phyloP scores from a whole-genome alignment of 768 basidiomycete genomes.

The Trichaptum fuscoviolaceum region DNA sequence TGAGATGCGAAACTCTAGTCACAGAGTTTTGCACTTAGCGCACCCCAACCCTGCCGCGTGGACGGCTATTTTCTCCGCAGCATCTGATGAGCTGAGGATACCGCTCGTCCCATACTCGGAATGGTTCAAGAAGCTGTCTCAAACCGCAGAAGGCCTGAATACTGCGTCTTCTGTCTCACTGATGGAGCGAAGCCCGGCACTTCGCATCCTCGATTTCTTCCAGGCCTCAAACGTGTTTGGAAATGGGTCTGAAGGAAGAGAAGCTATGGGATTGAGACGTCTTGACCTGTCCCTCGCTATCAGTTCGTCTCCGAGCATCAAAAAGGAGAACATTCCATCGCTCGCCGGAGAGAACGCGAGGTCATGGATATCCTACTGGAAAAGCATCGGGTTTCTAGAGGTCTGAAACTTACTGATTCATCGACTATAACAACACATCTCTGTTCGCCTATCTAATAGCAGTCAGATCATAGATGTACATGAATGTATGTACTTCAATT shows the following conservation, averaged over 20 bases:
- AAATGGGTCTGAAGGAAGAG: background rate
- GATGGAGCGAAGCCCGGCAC: conserved; percentile 17
- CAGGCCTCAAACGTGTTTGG: background rate
- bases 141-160: background rate
- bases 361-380: background rate
- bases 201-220: conserved; percentile 20
- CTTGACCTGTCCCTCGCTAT: background rate
- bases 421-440: too few relatives aligned
- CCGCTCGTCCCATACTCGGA: conserved; percentile 27
- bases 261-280: background rate
- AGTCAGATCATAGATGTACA: too few relatives aligned
- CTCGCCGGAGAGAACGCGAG: background rate
- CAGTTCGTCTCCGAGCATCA: background rate
- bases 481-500: too few relatives aligned
- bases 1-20: conserved; percentile 13
- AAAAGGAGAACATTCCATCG: background rate
- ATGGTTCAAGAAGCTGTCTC: conserved; percentile 11
- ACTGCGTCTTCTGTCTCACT: conserved; percentile 5
- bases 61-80: conserved; percentile 15
- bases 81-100: conserved; percentile 20
- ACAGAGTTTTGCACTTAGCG: conserved; percentile 16
- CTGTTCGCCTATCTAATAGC: too few relatives aligned
- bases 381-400: background rate
- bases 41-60: conserved; percentile 26
- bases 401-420: too few relatives aligned